Percentiles rank a stretch among this genome's conserved stretches.
These are phyloP conservation scores for Rhizopus stolonifer DNA, from an alignment of 371 early-diverging fungal genomes.

Conservation along the genomic window DNA sequence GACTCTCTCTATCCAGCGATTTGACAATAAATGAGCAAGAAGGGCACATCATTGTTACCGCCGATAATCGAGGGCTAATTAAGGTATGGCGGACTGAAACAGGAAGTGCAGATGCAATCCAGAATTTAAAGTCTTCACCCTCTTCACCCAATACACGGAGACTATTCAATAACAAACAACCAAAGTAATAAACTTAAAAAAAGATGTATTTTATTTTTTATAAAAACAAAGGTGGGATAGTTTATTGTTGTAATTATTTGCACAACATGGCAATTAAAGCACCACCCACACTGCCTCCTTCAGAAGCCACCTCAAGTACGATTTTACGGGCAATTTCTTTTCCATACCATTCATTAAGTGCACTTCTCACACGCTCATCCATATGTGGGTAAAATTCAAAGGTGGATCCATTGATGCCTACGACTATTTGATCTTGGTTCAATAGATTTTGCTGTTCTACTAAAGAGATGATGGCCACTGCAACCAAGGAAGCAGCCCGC, in stretches of 20 bases:
- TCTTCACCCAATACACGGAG: constrained; percentile 12
- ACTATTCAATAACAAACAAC: neutral
- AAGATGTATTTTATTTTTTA: neutral
- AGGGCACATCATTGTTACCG: constrained; percentile 61
- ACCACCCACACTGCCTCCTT: constrained; percentile 50
- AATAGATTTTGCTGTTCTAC: constrained; percentile 32
- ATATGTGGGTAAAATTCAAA: constrained; percentile 45
- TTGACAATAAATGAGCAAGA: constrained; percentile 29
- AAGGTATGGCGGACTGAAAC: constrained; percentile 66
- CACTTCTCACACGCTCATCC: constrained; percentile 29
- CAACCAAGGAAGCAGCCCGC: constrained; percentile 41
- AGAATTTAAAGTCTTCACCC: neutral
- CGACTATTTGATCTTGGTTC: constrained; percentile 28
- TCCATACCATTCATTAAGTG: constrained; percentile 43
- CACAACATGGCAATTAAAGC: constrained; percentile 53
- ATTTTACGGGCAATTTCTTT: constrained; percentile 26
- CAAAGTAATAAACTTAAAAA: neutral
- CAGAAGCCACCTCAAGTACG: constrained; percentile 37
- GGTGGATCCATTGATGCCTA: constrained; percentile 48
- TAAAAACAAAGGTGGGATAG: neutral
- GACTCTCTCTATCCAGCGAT: constrained; percentile 12
- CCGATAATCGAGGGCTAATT: constrained; percentile 58
- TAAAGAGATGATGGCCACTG: constrained; percentile 41
- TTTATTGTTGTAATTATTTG: constrained; percentile 5
- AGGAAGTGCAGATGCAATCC: constrained; percentile 10